Conservation (phyloP, 2,329 filamentous ascomycete genomes). For the Juglanconis sp. region DNA sequence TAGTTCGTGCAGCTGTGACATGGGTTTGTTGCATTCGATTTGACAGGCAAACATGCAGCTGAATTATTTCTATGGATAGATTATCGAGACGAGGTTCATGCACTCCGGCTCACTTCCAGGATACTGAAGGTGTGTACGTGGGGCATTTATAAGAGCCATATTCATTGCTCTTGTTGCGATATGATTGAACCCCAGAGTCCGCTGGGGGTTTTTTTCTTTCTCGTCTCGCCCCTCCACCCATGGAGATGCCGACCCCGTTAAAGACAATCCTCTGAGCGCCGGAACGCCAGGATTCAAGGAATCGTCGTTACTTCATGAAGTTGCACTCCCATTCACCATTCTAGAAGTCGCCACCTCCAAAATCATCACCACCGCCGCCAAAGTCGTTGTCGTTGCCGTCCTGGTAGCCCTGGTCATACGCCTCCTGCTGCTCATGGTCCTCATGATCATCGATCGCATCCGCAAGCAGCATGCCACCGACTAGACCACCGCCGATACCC, state of each 20-base stretch:
- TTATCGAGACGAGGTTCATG: not conserved
- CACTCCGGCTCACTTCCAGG: not conserved
- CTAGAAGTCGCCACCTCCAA: constrained; percentile 31
- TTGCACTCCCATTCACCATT: not conserved
- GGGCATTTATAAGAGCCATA: not conserved
- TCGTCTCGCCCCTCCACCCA: too few species aligned
- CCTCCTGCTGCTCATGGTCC: constrained; percentile 38
- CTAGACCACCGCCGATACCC: constrained; percentile 74
- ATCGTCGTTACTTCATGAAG: not conserved
- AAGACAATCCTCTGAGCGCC: not conserved
- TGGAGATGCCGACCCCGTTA: not conserved
- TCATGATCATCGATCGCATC: constrained; percentile 63
- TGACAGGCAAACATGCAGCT: not conserved
- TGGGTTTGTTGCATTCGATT: not conserved
- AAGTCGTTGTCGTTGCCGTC: constrained; percentile 37
- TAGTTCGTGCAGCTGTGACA: not conserved
- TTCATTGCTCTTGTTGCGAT: not conserved
- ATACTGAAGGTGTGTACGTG: too few species aligned
- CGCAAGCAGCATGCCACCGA: constrained; percentile 72
- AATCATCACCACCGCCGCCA: constrained; percentile 32
- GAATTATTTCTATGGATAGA: not conserved
- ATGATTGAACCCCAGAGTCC: not conserved
- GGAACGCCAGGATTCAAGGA: constrained; percentile 10
- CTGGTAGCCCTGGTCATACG: constrained; percentile 51
- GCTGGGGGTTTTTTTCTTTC: not conserved